These are phyloP conservation scores for Isabelozyma pseudorhagii DNA, from an alignment of 805 yeast species.

Conservation along the genomic window DNA sequence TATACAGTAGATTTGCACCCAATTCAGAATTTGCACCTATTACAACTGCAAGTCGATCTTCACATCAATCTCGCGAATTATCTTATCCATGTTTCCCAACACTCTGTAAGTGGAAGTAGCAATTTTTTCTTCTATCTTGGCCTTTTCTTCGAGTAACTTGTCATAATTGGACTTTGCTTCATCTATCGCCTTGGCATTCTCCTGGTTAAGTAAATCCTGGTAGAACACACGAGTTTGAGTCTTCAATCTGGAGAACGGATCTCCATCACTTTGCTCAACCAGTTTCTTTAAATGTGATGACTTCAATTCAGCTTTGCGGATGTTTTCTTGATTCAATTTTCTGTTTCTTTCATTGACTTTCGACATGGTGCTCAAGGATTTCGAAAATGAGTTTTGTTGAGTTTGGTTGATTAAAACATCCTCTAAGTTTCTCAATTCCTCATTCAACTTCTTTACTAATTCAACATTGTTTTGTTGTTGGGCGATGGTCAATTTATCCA, in stretches of 20 bases:
- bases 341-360: constrained; percentile 84
- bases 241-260: constrained; percentile 88
- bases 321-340: constrained; percentile 69
- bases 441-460: constrained; percentile 23
- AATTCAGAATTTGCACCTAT: too few species aligned
- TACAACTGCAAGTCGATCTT: constrained; percentile 21
- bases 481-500: constrained; percentile 76
- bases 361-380: constrained; percentile 50
- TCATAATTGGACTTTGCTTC: constrained; percentile 49
- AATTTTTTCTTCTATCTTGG: constrained; percentile 41
- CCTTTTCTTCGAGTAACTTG: constrained; percentile 35
- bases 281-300: constrained; percentile 53
- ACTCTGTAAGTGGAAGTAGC: constrained; percentile 54
- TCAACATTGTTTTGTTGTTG: constrained; percentile 48
- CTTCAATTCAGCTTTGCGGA: constrained; percentile 75
- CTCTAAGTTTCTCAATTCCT: constrained; percentile 43
- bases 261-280: constrained; percentile 27
- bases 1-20: too few species aligned
- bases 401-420: constrained; percentile 42
- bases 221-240: constrained; percentile 86
- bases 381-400: constrained; percentile 30
- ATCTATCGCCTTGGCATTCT: constrained; percentile 56
- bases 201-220: constrained; percentile 51
- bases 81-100: constrained; percentile 54
- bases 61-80: constrained; percentile 44